phyloP scores from a whole-genome alignment of 352 stramenopile genomes.

The Phytopythium chamaehyphon region DNA sequence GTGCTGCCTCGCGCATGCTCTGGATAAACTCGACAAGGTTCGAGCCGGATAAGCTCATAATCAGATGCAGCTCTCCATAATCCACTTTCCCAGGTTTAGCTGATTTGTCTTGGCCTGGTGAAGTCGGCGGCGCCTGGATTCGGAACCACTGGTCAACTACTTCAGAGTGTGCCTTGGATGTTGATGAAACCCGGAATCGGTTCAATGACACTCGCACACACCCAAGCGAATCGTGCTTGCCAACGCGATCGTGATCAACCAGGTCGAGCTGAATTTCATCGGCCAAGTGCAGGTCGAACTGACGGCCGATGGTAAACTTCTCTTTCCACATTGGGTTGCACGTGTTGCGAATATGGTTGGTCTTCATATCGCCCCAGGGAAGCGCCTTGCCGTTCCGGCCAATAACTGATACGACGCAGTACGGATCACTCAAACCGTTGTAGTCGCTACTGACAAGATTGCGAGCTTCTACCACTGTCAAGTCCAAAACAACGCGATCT shows the following conservation, averaged over 20 bases:
- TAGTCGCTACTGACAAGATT: constrained; percentile 51
- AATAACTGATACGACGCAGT: constrained; percentile 58
- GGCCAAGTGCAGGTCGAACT: constrained; percentile 45
- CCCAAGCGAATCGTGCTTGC: constrained; percentile 46
- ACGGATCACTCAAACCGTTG: constrained; percentile 69
- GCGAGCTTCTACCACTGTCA: constrained; percentile 48
- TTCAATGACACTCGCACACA: constrained; percentile 54
- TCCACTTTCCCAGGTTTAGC: constrained; percentile 32
- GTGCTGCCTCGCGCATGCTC: constrained; percentile 27
- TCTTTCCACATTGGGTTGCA: constrained; percentile 56
- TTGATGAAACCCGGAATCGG: constrained; percentile 59
- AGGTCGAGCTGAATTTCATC: constrained; percentile 63
- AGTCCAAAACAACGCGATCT: constrained; percentile 38
- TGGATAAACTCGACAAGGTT: constrained; percentile 71
- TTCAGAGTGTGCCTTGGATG: constrained; percentile 51
- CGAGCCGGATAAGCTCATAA: constrained; percentile 58
- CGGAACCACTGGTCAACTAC: constrained; percentile 65
- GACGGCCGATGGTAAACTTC: constrained; percentile 38
- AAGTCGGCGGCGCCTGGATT: constrained; percentile 36
- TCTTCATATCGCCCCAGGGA: constrained; percentile 52
- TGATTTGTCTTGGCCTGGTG: neutral
- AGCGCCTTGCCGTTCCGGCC: constrained; percentile 54
- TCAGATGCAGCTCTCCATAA: constrained; percentile 55
- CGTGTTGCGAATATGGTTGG: constrained; percentile 40
- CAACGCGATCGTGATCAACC: constrained; percentile 54